Base-by-base conservation (phyloP, 768 basidiomycete species). In the Lactarius trivialis region DNA sequence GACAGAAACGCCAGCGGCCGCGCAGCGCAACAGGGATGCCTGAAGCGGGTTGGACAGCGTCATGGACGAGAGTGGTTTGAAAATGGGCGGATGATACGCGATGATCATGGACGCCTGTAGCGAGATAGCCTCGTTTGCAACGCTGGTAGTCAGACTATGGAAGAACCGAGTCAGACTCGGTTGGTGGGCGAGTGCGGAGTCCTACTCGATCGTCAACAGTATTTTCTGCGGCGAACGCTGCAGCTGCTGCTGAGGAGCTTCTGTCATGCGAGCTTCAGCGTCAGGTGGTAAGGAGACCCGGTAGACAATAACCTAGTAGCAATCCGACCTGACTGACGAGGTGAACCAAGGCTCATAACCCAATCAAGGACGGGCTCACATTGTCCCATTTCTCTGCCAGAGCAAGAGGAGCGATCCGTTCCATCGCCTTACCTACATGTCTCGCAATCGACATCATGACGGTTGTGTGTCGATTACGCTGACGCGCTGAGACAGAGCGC, bases 351-450 rank as follows among this genome's bases (percentile, higher is more conserved):
- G 55, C 30, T 33, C 21, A 24, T 12, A 26, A 24, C 45, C 45
- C 12, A 14, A 24, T 15, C 68, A 34, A 55, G 56, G 57, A 58
- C 37, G 7, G 14, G 76, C 89, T 75, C 66, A 97, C 94, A 75
- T 98, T 98, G 70, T 98, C 95, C 93, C 95, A 98, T 64, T 81
- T 83, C 67, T 89, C 93, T 19, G 95, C 94, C 8, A 97, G 79
- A 39, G 83, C 78, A 24, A 93, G 79, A 3, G 95, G 95, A 1
- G 94, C 93, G 65, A 97, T 89, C 30, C 85, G 81, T 65, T 90
- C 88, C 86, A 93, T 88, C 0, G 86, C 84, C 48, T 76, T 79
- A 67, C 81, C 82, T 12, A 87, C 82, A 34, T 78, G 75, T 71
- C 81, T 84, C 14, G 84, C 70, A 34, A 79, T 60, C 12, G 74